A percentile compares a stretch with the other conserved stretches of the same genome.
Conservation (phyloP, 2,329 filamentous ascomycete species). For the Colletotrichum tanaceti region DNA sequence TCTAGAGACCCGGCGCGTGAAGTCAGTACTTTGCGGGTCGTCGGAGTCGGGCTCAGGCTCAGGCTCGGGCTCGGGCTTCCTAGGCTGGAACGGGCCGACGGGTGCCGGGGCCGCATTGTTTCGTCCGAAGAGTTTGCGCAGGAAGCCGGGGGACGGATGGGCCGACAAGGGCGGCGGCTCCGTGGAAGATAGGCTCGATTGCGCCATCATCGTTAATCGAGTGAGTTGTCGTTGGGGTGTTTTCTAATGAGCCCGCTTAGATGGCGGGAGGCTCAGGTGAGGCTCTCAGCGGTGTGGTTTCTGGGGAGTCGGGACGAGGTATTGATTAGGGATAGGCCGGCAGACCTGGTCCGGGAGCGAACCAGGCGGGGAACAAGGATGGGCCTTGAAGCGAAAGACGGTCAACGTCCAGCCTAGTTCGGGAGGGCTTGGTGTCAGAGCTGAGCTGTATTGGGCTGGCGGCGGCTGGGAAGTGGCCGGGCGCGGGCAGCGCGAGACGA, state of each 20-base stretch:
- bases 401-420: constrained; percentile 38
- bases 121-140: constrained; percentile 41
- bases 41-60: constrained; percentile 43
- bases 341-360: constrained; percentile 34
- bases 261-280: constrained; percentile 22
- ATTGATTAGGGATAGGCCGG: constrained; percentile 38
- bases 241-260: constrained; percentile 17
- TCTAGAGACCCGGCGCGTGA: constrained; percentile 59
- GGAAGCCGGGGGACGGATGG: constrained; percentile 31
- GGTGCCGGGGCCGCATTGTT: constrained; percentile 33
- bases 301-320: constrained; percentile 20
- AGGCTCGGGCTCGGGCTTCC: constrained; percentile 36
- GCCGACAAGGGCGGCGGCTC: constrained; percentile 33
- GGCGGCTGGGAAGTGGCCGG: constrained; percentile 35
- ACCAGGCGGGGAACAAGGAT: constrained; percentile 40
- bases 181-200: constrained; percentile 26
- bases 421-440: constrained; percentile 29
- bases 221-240: constrained; percentile 11
- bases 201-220: constrained; percentile 29
- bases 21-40: constrained; percentile 49
- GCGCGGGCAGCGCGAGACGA: constrained; percentile 34
- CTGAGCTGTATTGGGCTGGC: constrained; percentile 34
- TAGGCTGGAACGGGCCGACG: constrained; percentile 32
- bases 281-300: constrained; percentile 39
- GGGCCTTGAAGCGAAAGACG: constrained; percentile 41